Conservation (phyloP, 2,329 filamentous ascomycete genomes). For the Ampelomyces quisqualis region DNA sequence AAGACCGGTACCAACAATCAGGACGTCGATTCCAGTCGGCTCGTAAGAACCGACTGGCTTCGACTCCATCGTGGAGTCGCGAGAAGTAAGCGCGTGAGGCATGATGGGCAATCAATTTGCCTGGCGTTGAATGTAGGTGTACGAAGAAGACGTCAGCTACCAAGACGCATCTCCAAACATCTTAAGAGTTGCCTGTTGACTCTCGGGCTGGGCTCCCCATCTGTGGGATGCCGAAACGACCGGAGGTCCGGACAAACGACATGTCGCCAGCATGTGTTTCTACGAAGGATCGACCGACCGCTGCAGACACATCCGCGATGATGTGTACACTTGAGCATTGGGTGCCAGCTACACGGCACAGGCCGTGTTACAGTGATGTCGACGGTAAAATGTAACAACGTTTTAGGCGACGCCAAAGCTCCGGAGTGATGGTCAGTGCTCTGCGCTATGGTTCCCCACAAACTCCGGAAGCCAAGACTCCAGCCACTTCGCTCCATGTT, state of each 20-base stretch:
- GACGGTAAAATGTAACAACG: slow-evolving; percentile 2
- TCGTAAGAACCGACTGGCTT: slow-evolving; percentile 57
- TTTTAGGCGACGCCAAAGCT: slow-evolving; percentile 9
- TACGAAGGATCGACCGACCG: slow-evolving; percentile 2
- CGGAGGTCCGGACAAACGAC: slow-evolving; percentile 18
- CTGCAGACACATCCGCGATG: slow-evolving; percentile 8
- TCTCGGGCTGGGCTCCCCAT: slow-evolving; percentile 26
- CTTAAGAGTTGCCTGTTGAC: slow-evolving; percentile 13
- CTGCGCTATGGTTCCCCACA: slow-evolving; percentile 37
- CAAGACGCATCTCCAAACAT: slow-evolving; percentile 11
- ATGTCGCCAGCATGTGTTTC: slow-evolving; percentile 11
- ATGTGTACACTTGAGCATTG: slow-evolving; percentile 15
- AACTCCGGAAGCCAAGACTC: slow-evolving; percentile 28
- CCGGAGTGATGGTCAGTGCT: slow-evolving; percentile 7
- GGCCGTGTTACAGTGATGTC: slow-evolving; percentile 16
- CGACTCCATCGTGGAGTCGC: slow-evolving; percentile 50
- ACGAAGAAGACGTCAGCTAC: slow-evolving; percentile 5
- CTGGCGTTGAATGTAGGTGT: slow-evolving; percentile 7
- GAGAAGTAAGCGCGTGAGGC: slow-evolving; percentile 48
- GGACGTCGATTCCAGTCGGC: slow-evolving; percentile 43
- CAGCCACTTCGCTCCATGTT: slow-evolving; percentile 8
- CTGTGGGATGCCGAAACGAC: slow-evolving; percentile 19
- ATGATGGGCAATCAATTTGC: slow-evolving; percentile 18
- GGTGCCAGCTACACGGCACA: slow-evolving; percentile 12
- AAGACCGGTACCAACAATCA: slow-evolving; percentile 44